Base-by-base conservation (phyloP, 805 yeast genomes). In the Phaffomyces thermotolerans region DNA sequence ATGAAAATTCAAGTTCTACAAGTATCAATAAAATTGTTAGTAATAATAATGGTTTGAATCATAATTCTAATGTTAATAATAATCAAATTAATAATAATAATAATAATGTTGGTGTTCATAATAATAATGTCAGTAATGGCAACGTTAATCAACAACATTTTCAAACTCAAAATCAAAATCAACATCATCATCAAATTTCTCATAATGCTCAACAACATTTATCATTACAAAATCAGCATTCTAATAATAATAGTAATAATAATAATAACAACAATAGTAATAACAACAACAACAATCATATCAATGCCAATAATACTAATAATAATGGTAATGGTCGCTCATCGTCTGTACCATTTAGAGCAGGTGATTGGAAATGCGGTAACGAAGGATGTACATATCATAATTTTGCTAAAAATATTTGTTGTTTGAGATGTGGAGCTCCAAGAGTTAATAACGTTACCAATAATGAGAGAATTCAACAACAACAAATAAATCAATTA, bases 321-420 rank as follows among this genome's bases (percentile, higher is more conserved):
- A 44, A 45, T 41, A 39, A 35, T 18, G 40, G 24, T 38, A 45
- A 43, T 37, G 49, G 42, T 17, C 50, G 67, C 36, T 65, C 65
- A 42, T 73, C 71, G 6, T 69, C 78, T 54, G 95, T 90, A n/a
- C 96, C 96, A 27, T 90, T 90, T 65, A 75, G 97, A 54, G 96
- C 96, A 3, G 96, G 96, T 41, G 97, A 89, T 65, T 90, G 96
- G 96, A 89, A 88, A 63, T 90, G 96, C 68, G 70, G 76, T 24
- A 79, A 76, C 50, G 90, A 83, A 43, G 69, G 76, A 23, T 90
- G 96, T 62, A 73, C 79, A 30, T 90, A 90, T 62, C 96, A 89
- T 63, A 89, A 89, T 62, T 89, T 89, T 70, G 96, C 96, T 4
- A 89, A 89, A 58, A 89, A 89, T 62, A 70, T 86, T 45, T 79